Base-by-base conservation (phyloP, 2,329 filamentous ascomycete genomes). In the Macroventuria anomochaeta region DNA sequence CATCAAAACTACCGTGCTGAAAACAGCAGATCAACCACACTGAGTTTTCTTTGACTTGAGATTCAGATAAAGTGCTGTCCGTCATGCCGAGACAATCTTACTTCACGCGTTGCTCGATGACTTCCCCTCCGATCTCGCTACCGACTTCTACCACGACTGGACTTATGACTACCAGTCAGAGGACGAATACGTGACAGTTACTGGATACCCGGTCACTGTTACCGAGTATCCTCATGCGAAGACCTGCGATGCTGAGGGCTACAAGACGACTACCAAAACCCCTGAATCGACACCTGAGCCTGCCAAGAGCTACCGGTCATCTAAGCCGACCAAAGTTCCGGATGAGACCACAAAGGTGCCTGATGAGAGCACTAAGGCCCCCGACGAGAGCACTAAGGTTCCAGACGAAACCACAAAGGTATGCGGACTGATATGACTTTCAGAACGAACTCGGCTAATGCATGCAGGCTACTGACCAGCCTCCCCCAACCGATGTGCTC, bases 71-170 rank as follows among this genome's bases (percentile, higher is more conserved):
- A 43, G 38, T 33, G 13, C 20, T 43, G 39, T 15, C 20, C 33
- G 28, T 37, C 44, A 53, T 53, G 51, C 43, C 25, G 33, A 53
- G 51, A 53, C 51, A 48, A 43, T 53, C 43, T 48, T 39, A 39
- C 5, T 21, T 33, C 21, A 48, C 32, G 5, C 51, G 48, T 39
- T 55, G 17, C 52, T 55, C 23, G 31, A 55, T 7, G 52, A 55
- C 8, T 32, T 55, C n/a, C 44, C 44, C 6, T 23, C 39, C 6
- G 44, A 49, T 15, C 23, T 46, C 8, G 46, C 46, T 17, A 37
- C 33, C 34, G 44, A 49, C 11, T 55, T 55, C 23, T 55, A 46
- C 20, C 28, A 55, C 15, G 44, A 55, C 25, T 50, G 34, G 34
- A 47, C 36, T 3, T 34, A 46, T 17, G 52, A 46, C 29, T 49